Conservation (phyloP, 257 asterid genomes). For the Solanum bulbocastanum region DNA sequence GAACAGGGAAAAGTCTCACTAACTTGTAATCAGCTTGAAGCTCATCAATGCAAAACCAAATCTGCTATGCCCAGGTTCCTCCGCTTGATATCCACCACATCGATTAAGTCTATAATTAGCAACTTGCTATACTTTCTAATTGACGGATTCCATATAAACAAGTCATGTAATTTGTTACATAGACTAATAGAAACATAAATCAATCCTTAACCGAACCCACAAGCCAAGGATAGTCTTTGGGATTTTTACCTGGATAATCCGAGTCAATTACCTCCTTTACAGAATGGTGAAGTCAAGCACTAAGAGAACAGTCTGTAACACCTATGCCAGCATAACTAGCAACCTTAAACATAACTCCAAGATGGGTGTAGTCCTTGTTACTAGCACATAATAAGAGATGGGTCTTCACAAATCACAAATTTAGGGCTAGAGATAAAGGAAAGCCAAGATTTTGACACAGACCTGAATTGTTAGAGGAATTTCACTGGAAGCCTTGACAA, state of each 20-base stretch:
- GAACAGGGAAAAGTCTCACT: neutral
- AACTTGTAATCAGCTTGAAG: slow-evolving; percentile 28
- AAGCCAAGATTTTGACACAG: neutral
- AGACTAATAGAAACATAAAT: neutral
- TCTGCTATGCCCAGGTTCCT: neutral
- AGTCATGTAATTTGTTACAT: slow-evolving; percentile 27
- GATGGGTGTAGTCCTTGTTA: neutral
- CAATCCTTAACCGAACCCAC: neutral
- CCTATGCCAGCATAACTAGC: neutral
- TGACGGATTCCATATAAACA: slow-evolving; percentile 42
- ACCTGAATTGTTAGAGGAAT: neutral
- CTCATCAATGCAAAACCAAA: slow-evolving; percentile 45
- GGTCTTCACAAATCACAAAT: neutral
- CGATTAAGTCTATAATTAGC: slow-evolving; percentile 6
- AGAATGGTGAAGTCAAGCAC: neutral
- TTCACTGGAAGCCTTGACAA: neutral
- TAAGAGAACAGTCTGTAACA: neutral
- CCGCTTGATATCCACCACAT: neutral
- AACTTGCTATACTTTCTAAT: slow-evolving; percentile 18
- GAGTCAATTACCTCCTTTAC: neutral
- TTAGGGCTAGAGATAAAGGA: neutral
- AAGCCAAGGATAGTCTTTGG: neutral
- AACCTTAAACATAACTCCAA: neutral
- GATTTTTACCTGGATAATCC: neutral
- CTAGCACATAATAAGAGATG: neutral